Base-by-base conservation (phyloP, 768 basidiomycete species). In the Pisolithus tinctorius region DNA sequence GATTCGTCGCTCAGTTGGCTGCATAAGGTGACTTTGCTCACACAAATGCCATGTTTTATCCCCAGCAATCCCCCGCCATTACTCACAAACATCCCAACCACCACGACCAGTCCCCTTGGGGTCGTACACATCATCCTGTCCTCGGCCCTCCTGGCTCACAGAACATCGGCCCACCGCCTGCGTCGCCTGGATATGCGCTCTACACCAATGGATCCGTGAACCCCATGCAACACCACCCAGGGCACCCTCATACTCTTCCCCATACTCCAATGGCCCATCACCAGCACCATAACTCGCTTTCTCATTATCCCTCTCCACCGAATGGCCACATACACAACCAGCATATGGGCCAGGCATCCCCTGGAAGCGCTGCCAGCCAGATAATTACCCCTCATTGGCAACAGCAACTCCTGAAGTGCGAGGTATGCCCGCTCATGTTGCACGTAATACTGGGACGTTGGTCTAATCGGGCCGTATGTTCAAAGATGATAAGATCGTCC, bases 381-480 rank as follows among this genome's bases (percentile, higher is more conserved):
- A 78, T 85, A 58, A 82, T 91, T 60, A 83, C 82, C 17, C 80
- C 82, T 10, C 89, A 92, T 55, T 96, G 93, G 93, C 91, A 94
- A 64, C 84, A 93, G 63, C 93, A 96, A 73, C 71, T 96, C 58
- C 74, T 93, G 63, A 91, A 93, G 68, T 93, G 83, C 66, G 92
- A 95, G 75, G 93, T 93, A 66, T 61, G 86, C 81, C 51, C 25
- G 30, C 46, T 49, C 39, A 39, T 57, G 50, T 53, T 48, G 20
- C 56, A 47, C 53, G 57, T 58, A n/a, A 56, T 50, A 55, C 50
- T 45, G 56, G 50, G 43, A 42, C 43, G 53, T 45, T 44, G 49
- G 59, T 57, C 55, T 58, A 59, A 61, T 59, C 55, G 39, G 54
- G 40, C 16, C 46, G 37, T 52, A 50, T 50, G 54, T 55, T 48